Evolutionary conservation across 768 basidiomycete genomes (phyloP).

Genomic region (Lentinula boryana): DNA sequence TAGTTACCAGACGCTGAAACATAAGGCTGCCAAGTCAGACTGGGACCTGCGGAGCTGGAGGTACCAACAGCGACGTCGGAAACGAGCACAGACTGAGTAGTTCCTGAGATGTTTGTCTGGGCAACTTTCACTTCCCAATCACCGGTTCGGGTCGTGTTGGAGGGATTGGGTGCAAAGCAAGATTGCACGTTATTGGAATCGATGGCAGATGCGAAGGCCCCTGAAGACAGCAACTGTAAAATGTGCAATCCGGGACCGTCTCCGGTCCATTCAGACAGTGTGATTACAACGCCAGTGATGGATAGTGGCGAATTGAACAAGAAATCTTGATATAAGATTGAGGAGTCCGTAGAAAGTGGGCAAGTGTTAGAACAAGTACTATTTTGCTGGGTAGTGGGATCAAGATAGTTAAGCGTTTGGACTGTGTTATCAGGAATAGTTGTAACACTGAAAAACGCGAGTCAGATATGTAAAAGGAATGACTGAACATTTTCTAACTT

Average conservation of each 20-base stretch:
- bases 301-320: constrained; percentile 56
- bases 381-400: constrained; percentile 70
- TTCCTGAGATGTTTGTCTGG: constrained; percentile 74
- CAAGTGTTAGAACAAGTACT: constrained; percentile 73
- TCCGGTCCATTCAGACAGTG: constrained; percentile 71
- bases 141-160: constrained; percentile 63
- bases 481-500: constrained; percentile 15
- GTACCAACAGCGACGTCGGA: constrained; percentile 64
- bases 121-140: constrained; percentile 61
- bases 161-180: constrained; percentile 74
- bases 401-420: constrained; percentile 69
- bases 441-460: constrained; percentile 51
- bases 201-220: constrained; percentile 81
- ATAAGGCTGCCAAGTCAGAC: constrained; percentile 86
- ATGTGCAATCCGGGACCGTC: constrained; percentile 78
- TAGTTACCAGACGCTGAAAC: constrained; percentile 89
- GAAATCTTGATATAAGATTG: constrained; percentile 90
- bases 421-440: constrained; percentile 88
- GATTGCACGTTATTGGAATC: constrained; percentile 52
- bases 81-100: constrained; percentile 68
- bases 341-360: constrained; percentile 72
- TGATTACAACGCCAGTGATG: constrained; percentile 90
- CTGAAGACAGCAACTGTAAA: constrained; percentile 88
- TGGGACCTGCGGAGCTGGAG: constrained; percentile 54
- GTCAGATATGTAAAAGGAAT: background rate